phyloP scores from a whole-genome alignment of 805 yeast genomes.

The Saccharomyces jurei region DNA sequence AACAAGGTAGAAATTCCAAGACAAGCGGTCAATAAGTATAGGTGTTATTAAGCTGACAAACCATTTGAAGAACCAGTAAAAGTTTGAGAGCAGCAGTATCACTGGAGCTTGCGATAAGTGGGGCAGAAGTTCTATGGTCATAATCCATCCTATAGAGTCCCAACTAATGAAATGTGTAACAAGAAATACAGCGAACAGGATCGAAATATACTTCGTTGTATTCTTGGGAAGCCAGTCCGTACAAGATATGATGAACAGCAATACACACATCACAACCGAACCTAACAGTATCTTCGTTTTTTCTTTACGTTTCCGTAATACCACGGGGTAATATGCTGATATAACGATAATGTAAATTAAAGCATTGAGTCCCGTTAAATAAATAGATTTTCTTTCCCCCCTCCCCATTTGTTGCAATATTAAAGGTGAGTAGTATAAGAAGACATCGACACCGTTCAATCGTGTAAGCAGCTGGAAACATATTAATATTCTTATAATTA shows the following conservation, averaged over 20 bases:
- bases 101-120: conserved; percentile 80
- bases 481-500: conserved; percentile 38
- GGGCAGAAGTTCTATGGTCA: conserved; percentile 82
- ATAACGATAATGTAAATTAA: conserved; percentile 57
- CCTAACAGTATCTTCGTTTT: conserved; percentile 69
- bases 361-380: conserved; percentile 81
- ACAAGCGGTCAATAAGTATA: conserved; percentile 62
- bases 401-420: conserved; percentile 95
- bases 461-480: conserved; percentile 90
- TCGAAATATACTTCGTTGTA: neutral
- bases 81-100: conserved; percentile 82
- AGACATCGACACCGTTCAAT: conserved; percentile 86
- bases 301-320: neutral
- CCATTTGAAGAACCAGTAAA: conserved; percentile 90
- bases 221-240: conserved; percentile 33
- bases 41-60: conserved; percentile 91
- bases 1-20: conserved; percentile 74
- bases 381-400: conserved; percentile 77
- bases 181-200: neutral
- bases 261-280: conserved; percentile 67
- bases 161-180: conserved; percentile 42
- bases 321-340: conserved; percentile 36
- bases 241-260: conserved; percentile 58
- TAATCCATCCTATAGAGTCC: conserved; percentile 93
- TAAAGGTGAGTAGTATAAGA: conserved; percentile 86